A percentile compares a stretch with the other conserved stretches of the same genome.
These are phyloP conservation scores for Saprolegnia parasitica DNA, from an alignment of 352 stramenopile genomes.

Conservation along the genomic window DNA sequence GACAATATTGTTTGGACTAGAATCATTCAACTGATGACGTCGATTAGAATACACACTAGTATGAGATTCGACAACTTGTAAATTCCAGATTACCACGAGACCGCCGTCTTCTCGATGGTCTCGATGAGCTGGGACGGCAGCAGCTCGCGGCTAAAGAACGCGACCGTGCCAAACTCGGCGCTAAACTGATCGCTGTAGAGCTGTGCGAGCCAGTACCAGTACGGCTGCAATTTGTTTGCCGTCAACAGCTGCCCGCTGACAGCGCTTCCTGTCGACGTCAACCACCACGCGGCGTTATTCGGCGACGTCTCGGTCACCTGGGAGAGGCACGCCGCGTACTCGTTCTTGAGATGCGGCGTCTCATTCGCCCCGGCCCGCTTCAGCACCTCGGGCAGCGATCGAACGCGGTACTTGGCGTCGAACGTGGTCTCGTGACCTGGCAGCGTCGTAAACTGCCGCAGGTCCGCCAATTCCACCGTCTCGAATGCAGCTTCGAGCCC, in stretches of 20 bases:
- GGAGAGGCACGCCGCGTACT: constrained; percentile 5
- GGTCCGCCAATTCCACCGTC: neutral
- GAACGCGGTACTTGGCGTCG: neutral
- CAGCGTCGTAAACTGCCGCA: constrained; percentile 15
- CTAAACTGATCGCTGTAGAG: constrained; percentile 41
- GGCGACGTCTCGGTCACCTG: constrained; percentile 7
- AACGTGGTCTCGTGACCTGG: constrained; percentile 33
- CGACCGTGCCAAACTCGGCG: constrained; percentile 43
- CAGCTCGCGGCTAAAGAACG: constrained; percentile 46
- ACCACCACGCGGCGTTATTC: neutral
- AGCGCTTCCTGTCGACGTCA: too few relatives aligned
- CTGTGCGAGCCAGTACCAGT: constrained; percentile 42
- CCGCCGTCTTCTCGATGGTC: constrained; percentile 42
- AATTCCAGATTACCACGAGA: constrained; percentile 33
- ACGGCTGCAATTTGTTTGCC: constrained; percentile 24
- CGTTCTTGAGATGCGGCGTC: neutral
- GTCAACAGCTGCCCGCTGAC: constrained; percentile 10
- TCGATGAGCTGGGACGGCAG: constrained; percentile 44
- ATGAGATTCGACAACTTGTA: too few relatives aligned
- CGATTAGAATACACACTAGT: too few relatives aligned
- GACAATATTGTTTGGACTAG: too few relatives aligned
- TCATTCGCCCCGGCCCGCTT: neutral
- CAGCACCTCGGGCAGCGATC: neutral
- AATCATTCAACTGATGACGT: too few relatives aligned
- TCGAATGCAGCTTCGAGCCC: constrained; percentile 31